These are phyloP conservation scores for Beauveria bassiana DNA, from an alignment of 2,329 filamentous ascomycete species.

Conservation along the genomic window DNA sequence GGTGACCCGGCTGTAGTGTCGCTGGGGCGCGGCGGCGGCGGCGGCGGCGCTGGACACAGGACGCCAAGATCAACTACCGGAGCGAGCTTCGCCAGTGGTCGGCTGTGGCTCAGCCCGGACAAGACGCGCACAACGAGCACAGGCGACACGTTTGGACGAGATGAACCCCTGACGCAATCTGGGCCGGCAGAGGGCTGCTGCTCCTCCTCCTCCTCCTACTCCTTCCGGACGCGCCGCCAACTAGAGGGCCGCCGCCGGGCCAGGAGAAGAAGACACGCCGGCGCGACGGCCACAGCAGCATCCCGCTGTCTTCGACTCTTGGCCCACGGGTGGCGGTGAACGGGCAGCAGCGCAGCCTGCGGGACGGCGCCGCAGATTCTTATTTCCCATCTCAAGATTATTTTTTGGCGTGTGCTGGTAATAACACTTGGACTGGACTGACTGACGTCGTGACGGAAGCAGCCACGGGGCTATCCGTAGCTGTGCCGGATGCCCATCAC, in stretches of 20 bases:
- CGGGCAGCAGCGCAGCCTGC: neutral
- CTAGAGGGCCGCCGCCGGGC: neutral
- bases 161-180: slow-evolving; percentile 11
- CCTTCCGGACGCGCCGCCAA: neutral
- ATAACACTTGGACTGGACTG: slow-evolving; percentile 11
- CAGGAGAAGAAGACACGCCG: neutral
- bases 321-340: slow-evolving; percentile 3
- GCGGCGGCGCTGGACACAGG: slow-evolving; percentile 12
- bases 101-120: slow-evolving; percentile 14
- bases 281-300: neutral
- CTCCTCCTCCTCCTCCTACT: neutral
- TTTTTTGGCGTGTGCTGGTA: slow-evolving; percentile 1
- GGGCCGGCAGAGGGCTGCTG: slow-evolving; percentile 9
- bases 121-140: slow-evolving; percentile 14
- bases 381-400: slow-evolving; percentile 8
- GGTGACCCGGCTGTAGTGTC: neutral
- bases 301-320: slow-evolving; percentile 13
- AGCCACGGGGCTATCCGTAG: neutral
- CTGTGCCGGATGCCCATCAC: too few relatives aligned
- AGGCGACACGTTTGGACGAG: slow-evolving; percentile 13
- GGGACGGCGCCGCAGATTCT: slow-evolving; percentile 14
- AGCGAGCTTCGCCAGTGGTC: slow-evolving; percentile 11
- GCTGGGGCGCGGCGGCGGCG: neutral
- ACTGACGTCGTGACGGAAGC: neutral
- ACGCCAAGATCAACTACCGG: slow-evolving; percentile 11